phyloP scores from a whole-genome alignment of 176 grass and related monocot species.

The Zizania latifolia region DNA sequence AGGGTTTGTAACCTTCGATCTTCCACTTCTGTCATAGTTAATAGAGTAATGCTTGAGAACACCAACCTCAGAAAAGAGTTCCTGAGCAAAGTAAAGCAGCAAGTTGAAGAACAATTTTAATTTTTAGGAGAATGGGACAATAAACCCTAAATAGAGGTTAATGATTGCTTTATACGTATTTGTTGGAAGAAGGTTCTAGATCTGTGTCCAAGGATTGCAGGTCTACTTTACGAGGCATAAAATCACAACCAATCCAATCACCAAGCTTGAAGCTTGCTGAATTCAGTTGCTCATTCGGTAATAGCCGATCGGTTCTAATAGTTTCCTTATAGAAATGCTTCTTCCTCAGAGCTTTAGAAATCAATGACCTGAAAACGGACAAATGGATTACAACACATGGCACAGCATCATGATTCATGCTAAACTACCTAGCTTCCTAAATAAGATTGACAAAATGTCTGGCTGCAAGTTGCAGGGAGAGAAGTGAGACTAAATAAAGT shows the following conservation, averaged over 20 bases:
- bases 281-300: too few relatives aligned
- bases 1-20: conserved; percentile 47
- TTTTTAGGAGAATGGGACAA: not conserved
- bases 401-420: not conserved
- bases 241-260: too few relatives aligned
- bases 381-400: not conserved
- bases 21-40: conserved; percentile 68
- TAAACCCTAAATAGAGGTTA: not conserved
- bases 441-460: not conserved
- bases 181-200: too few relatives aligned
- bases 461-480: conserved; percentile 19
- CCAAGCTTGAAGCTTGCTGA: too few relatives aligned
- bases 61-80: conserved; percentile 63
- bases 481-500: not conserved
- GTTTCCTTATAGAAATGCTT: conserved; percentile 76
- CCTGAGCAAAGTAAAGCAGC: conserved; percentile 27
- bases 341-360: conserved; percentile 56
- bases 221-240: too few relatives aligned
- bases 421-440: too few relatives aligned
- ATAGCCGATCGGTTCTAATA: conserved; percentile 49
- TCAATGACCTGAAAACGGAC: conserved; percentile 33
- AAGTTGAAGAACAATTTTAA: conserved; percentile 2
- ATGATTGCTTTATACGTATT: not conserved
- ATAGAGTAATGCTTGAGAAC: conserved; percentile 46
- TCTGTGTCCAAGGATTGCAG: too few relatives aligned